These are phyloP conservation scores for Pythium aquatile DNA, from an alignment of 352 stramenopile genomes.

Conservation along the genomic window DNA sequence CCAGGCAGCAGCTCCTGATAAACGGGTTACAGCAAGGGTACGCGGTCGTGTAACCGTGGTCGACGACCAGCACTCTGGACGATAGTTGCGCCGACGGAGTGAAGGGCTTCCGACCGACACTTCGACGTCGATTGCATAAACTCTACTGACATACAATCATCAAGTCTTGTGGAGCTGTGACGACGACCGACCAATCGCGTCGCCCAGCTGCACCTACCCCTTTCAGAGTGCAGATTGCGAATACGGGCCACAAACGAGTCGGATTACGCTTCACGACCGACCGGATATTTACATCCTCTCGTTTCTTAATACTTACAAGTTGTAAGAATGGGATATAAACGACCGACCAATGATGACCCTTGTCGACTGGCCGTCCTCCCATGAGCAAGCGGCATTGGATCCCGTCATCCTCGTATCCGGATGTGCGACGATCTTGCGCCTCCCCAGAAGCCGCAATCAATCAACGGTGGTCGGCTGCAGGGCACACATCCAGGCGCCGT, in stretches of 20 bases:
- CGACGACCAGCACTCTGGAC: background rate
- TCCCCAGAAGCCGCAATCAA: background rate
- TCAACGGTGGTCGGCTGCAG: background rate
- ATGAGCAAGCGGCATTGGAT: background rate
- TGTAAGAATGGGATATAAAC: background rate
- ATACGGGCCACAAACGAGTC: background rate
- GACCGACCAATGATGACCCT: background rate
- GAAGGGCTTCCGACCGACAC: conserved; percentile 4
- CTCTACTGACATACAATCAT: background rate
- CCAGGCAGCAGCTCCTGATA: background rate
- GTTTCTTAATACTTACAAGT: background rate
- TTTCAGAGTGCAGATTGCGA: background rate
- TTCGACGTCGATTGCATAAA: conserved; percentile 19
- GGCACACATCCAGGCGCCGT: background rate
- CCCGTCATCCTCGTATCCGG: background rate
- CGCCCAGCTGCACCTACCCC: background rate
- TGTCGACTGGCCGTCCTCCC: background rate
- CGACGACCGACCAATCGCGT: conserved; percentile 9
- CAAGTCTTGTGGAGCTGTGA: background rate
- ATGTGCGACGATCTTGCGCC: background rate
- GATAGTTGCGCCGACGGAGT: background rate
- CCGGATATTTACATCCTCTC: background rate
- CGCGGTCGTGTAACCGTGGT: background rate
- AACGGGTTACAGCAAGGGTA: background rate
- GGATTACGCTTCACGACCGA: conserved; percentile 17